These are phyloP conservation scores for Pholiota conissans DNA, from an alignment of 768 basidiomycete species.

Conservation along the genomic window DNA sequence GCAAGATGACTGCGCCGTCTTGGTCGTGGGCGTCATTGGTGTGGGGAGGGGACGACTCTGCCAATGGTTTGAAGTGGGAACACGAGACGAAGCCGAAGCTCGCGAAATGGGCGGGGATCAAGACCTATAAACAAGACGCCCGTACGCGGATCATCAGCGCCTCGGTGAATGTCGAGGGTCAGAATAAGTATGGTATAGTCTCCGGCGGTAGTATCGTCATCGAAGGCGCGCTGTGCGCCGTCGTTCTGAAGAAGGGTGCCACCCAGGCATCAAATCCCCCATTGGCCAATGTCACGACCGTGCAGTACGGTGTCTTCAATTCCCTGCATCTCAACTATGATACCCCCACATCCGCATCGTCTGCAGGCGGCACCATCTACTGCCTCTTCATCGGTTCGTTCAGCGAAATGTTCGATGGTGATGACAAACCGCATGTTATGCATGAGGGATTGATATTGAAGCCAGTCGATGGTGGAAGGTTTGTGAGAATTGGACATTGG, in stretches of 20 bases:
- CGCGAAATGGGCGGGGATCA: slow-evolving; percentile 11
- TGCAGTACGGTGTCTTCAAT: slow-evolving; percentile 9
- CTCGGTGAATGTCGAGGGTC: slow-evolving; percentile 9
- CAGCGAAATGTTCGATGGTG: slow-evolving; percentile 7
- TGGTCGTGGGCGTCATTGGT: slow-evolving; percentile 16
- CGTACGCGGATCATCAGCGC: slow-evolving; percentile 8
- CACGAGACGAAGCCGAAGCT: slow-evolving; percentile 18
- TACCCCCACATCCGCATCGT: slow-evolving; percentile 2
- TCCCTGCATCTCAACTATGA: slow-evolving; percentile 15
- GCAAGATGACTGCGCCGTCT: slow-evolving; percentile 5
- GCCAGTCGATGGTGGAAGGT: slow-evolving; percentile 1
- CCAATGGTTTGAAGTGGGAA: slow-evolving; percentile 12
- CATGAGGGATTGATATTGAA: slow-evolving; percentile 11
- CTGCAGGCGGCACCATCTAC: slow-evolving; percentile 8
- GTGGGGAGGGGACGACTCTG: slow-evolving; percentile 13
- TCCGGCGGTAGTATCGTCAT: slow-evolving; percentile 7
- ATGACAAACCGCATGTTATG: slow-evolving; percentile 4
- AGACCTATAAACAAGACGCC: slow-evolving; percentile 13
- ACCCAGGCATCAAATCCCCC: neutral
- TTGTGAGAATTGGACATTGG: slow-evolving; percentile 13
- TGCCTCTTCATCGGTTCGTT: slow-evolving; percentile 15
- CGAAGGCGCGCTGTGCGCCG: slow-evolving; percentile 12
- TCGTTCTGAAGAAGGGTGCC: neutral
- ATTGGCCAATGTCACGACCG: slow-evolving; percentile 1
- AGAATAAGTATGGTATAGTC: slow-evolving; percentile 13